phyloP scores from a whole-genome alignment of 2,329 filamentous ascomycete genomes.

The Alternaria postmessia region DNA sequence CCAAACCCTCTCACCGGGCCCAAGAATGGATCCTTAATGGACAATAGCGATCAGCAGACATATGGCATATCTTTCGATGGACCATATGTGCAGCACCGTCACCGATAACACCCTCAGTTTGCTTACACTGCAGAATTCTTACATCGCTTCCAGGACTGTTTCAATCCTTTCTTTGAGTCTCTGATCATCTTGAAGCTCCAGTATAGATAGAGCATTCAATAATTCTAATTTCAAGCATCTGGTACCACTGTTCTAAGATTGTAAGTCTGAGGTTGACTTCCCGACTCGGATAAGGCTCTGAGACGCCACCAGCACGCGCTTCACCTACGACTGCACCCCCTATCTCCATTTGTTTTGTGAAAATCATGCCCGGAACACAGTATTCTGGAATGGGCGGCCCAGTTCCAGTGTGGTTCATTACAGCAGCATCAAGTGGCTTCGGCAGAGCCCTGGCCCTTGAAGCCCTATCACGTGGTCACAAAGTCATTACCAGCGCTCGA shows the following conservation, averaged over 20 bases:
- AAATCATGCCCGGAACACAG: not conserved
- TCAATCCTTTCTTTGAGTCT: no score
- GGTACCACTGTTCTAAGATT: not conserved
- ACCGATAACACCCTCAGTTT: not conserved
- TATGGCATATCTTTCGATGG: not conserved
- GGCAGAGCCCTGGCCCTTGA: constrained; percentile 56
- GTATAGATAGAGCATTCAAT: not conserved
- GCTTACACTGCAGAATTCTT: not conserved
- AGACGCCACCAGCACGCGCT: not conserved
- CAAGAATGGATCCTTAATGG: not conserved
- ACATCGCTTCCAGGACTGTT: not conserved
- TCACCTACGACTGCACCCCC: not conserved
- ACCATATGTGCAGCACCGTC: not conserved
- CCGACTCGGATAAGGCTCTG: not conserved
- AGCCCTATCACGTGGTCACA: constrained; percentile 55
- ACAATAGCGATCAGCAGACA: not conserved
- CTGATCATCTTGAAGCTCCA: not conserved
- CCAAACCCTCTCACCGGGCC: not conserved
- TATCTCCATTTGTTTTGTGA: not conserved
- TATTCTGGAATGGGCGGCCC: not conserved
- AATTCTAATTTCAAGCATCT: not conserved
- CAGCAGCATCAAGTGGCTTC: constrained; percentile 58
- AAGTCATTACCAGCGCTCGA: constrained; percentile 60
- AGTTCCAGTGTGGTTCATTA: constrained; percentile 58
- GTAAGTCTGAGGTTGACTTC: not conserved